phyloP scores from a whole-genome alignment of 495 filamentous ascomycete species.

The Penicillium herquei region DNA sequence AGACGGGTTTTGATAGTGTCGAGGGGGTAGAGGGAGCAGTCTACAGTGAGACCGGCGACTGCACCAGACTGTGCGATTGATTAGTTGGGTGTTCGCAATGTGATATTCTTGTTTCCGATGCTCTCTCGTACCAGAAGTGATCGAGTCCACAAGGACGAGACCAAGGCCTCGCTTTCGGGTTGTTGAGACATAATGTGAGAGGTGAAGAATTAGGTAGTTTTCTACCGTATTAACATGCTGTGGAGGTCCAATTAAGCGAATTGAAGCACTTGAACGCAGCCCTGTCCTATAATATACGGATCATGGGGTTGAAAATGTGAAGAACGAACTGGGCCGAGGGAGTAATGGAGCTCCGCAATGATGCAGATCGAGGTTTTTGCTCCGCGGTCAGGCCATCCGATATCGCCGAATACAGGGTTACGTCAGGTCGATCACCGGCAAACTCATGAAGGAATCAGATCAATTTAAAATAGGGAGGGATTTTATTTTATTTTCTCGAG shows the following conservation, averaged over 20 bases:
- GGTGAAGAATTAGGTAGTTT: background rate
- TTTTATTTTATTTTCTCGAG: background rate
- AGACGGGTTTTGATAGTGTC: slow-evolving; percentile 93
- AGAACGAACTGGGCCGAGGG: slow-evolving; percentile 1
- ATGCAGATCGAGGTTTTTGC: slow-evolving; percentile 21
- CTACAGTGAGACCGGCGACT: slow-evolving; percentile 82
- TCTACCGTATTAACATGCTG: slow-evolving; percentile 17
- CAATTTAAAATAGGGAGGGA: background rate
- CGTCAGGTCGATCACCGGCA: slow-evolving; percentile 7
- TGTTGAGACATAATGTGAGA: slow-evolving; percentile 28
- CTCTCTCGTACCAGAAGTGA: slow-evolving; percentile 38
- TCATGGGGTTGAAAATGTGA: background rate
- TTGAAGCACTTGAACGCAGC: background rate
- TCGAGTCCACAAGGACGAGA: slow-evolving; percentile 45
- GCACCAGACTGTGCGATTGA: slow-evolving; percentile 56
- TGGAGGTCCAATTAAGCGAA: slow-evolving; percentile 1
- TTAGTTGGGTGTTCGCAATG: background rate
- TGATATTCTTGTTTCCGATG: background rate
- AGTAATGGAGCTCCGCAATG: slow-evolving; percentile 25
- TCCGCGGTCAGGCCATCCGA: slow-evolving; percentile 31
- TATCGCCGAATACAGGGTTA: slow-evolving; percentile 18
- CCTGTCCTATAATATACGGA: background rate
- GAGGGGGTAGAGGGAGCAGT: slow-evolving; percentile 87
- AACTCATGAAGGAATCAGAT: background rate
- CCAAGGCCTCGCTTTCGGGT: slow-evolving; percentile 35